Base-by-base conservation (phyloP, 805 yeast species). In the Vanderwaltozyma tropicalis region DNA sequence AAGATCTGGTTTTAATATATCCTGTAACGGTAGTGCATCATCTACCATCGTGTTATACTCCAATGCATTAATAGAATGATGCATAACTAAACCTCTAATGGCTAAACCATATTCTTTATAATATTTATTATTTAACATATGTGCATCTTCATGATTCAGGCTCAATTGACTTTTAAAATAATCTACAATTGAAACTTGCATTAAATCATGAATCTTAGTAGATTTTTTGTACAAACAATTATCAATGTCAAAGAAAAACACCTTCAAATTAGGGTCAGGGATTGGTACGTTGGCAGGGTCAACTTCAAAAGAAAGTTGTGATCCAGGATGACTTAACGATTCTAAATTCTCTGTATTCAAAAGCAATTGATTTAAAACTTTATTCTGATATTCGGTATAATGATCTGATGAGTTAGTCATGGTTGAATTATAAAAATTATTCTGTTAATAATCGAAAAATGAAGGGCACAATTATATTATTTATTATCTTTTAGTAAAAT, bases 51-150 rank as follows among this genome's bases (percentile, higher is more conserved):
- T 68, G 60, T 89, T 89, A 62, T 89, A 89, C 47, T 84, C 92
- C 59, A 89, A 53, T 5, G 96, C 96, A 56, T 89, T 82, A 16
- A 88, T 82, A 45, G 76, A 75, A 47, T 74, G 74, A 48, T 63
- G 63, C 49, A 67, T 59, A 16, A 74, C 78, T 33, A 89, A 67
- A 0, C 98, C 98, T 59, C 89, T 95, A 36, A 89, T 75, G 0
- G 97, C 96, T 42, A 89, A 68, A 1, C 98, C 98, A 52, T 87
- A 89, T 32, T 81, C 80, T 49, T 74, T 74, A 57, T 89, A 92
- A 63, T 89, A 89, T 44, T 69, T 69, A 56, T 66, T 64, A 54
- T 86, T 94, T 43, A 92, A 67, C 17, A 63, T 52, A 40, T 69
- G 71, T 1, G 98, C 97, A 11, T 80, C 86, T 31, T 77, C 80